These are phyloP conservation scores for Trapa incisa DNA, from an alignment of 345 rosid species.

Conservation along the genomic window DNA sequence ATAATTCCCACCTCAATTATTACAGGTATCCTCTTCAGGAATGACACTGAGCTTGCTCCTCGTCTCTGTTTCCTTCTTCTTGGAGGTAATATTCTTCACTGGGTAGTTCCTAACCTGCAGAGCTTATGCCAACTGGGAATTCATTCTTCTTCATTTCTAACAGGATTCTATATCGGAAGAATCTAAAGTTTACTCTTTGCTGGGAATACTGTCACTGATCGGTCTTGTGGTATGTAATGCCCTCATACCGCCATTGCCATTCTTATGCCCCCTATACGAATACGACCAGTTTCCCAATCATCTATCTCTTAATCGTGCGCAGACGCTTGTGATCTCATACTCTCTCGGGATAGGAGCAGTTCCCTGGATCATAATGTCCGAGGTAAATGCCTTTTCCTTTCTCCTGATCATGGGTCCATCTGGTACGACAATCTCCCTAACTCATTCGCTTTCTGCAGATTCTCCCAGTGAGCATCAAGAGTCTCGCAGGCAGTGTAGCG, in stretches of 20 bases:
- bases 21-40: constrained; percentile 64
- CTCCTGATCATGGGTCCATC: not conserved
- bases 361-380: constrained; percentile 98
- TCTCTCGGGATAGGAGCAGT: constrained; percentile 89
- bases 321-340: constrained; percentile 58
- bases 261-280: not conserved
- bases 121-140: not conserved
- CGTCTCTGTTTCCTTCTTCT: constrained; percentile 55
- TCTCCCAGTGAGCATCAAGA: constrained; percentile 45
- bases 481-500: constrained; percentile 60
- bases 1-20: not conserved
- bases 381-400: constrained; percentile 22
- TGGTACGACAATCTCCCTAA: not conserved
- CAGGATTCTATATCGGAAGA: constrained; percentile 46
- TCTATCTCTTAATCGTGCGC: constrained; percentile 2
- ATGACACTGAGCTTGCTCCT: constrained; percentile 65
- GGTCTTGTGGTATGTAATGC: constrained; percentile 69
- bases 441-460: constrained; percentile 5
- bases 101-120: not conserved
- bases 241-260: not conserved
- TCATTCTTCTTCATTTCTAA: constrained; percentile 2
- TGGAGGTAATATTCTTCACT: constrained; percentile 30
- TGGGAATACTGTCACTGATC: constrained; percentile 60
- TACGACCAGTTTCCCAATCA: not conserved
- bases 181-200: constrained; percentile 35